Conservation (phyloP, 208 protist genomes). For the Trypanosoma cruzi region DNA sequence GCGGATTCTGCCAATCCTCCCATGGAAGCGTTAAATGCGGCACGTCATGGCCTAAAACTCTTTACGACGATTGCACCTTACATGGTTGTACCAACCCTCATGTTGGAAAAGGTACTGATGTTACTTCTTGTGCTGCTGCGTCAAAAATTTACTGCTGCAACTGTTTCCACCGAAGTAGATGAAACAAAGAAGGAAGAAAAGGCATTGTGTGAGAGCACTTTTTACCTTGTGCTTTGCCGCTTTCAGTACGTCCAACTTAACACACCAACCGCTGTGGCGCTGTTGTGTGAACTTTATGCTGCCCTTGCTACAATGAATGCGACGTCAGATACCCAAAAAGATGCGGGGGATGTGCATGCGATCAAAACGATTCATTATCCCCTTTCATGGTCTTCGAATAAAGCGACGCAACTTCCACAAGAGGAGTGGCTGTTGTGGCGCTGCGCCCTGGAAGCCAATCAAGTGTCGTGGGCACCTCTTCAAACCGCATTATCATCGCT, state of each 20-base stretch:
- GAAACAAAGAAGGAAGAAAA: background rate
- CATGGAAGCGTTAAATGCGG: background rate
- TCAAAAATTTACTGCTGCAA: background rate
- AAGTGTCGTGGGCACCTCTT: constrained; percentile 9
- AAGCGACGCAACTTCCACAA: background rate
- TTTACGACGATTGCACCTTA: constrained; percentile 31
- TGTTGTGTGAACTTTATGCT: constrained; percentile 25
- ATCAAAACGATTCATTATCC: background rate
- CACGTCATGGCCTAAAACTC: constrained; percentile 17
- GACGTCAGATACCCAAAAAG: background rate
- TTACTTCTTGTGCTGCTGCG: constrained; percentile 5
- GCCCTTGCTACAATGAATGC: background rate
- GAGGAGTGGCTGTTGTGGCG: constrained; percentile 26
- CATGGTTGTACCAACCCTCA: constrained; percentile 19
- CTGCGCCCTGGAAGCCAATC: constrained; percentile 19
- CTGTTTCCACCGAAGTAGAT: no score
- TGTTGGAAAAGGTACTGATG: constrained; percentile 31
- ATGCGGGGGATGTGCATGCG: background rate
- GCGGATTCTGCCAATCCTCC: background rate
- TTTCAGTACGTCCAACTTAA: constrained; percentile 35
- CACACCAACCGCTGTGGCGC: constrained; percentile 18
- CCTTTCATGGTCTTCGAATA: background rate
- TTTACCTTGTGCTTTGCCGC: constrained; percentile 25
- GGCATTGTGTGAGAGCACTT: background rate
- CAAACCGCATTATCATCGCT: constrained; percentile 9